Base-by-base conservation (phyloP, 305 asterid genomes). In the Stenogyne calaminthoides region DNA sequence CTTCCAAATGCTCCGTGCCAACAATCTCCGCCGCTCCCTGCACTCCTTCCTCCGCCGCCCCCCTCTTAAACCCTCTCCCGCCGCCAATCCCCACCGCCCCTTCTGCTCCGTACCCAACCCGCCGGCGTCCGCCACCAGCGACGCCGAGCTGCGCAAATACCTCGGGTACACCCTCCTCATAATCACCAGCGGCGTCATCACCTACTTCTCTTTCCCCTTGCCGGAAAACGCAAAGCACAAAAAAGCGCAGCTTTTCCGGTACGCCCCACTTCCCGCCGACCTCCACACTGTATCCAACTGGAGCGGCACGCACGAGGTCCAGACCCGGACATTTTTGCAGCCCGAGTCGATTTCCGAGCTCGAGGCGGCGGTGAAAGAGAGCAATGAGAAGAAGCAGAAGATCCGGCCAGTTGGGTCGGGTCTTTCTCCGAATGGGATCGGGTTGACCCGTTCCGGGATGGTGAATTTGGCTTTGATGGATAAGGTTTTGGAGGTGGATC, bases 251-350 rank as follows among this genome's bases (percentile, higher is more conserved):
- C 87, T 89, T 71, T 95, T 95, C 83, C 95, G 96, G 40, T 95
- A 92, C 84, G 96, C 96, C 37, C 96, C 99, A 0, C 86, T 95
- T 0, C 98, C 98, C 0, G 85, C 91, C 6, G 98, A 92, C 78
- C 96, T 95, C 36, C 99, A 95, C 80, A 85, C 96, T 0, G 88
- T 92, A 0, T 83, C 98, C 71, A 95, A 95, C 58, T 95, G 99
- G 99, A 92, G 98, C 75, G 99, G 98, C 66, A 95, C 98, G 12
- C 98, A 95, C 72, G 98, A 92, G 70, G 96, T 95, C 58, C 98
- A 89, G 18, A 92, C 99, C 15, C 95, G 92, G 19, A 84, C 73
- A 2, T 95, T 92, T 67, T 46, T 90, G 52, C 98, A 95, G 84
- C 97, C 99, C 15, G 99, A 95, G 34, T 62, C 64, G 11, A 19